Base-by-base conservation (phyloP, 2,329 filamentous ascomycete genomes). In the Diaporthe sp. region DNA sequence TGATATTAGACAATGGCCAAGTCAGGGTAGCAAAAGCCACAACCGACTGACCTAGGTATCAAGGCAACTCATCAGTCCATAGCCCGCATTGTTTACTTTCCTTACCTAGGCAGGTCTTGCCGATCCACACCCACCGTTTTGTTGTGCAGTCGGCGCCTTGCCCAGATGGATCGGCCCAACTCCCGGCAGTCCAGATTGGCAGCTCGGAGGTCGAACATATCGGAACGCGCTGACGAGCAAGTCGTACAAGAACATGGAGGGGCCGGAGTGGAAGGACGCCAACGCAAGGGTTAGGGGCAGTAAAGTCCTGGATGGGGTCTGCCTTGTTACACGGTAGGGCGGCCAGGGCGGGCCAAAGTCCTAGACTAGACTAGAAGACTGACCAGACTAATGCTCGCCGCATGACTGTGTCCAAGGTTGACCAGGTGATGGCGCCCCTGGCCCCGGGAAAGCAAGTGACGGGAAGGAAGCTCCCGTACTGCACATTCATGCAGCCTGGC, bases 391-490 rank as follows among this genome's bases (percentile, higher is more conserved):
- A 69, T 53, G 42, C 25, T 65, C 61, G 61, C 42, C 42, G 61
- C 59, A 65, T 65, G 59, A 46, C 59, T 65, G 59, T 65, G 46
- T 28, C 34, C 34, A 22, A 42, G 46, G 65, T 69, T 69, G 65
- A n/a, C 65, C 65, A 55, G 65, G 46, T 22, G 65, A 55, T 69
- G 34, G 49, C 34, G 65, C 49, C 49, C 65, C 65, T 69, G 49
- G 49, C 8, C 49, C 65, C 31, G 65, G 49, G 34, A 69, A 69
- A 31, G 49, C 34, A 55, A 28, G 65, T 28, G 65, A 69, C 65
- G 65, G 65, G 65, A 69, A 69, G 65, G 65, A 55, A 69, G 49
- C 65, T 69, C 65, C 65, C 65, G 65, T 69, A 69, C 65, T 69
- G 49, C 15, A 49, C 22, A 42, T 69, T 69, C 34, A 69, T 69